A percentile compares a stretch with the other conserved stretches of the same genome.
These are phyloP conservation scores for Apiotrichum gamsii DNA, from an alignment of 1,284 basidiomycete species.

Conservation along the genomic window DNA sequence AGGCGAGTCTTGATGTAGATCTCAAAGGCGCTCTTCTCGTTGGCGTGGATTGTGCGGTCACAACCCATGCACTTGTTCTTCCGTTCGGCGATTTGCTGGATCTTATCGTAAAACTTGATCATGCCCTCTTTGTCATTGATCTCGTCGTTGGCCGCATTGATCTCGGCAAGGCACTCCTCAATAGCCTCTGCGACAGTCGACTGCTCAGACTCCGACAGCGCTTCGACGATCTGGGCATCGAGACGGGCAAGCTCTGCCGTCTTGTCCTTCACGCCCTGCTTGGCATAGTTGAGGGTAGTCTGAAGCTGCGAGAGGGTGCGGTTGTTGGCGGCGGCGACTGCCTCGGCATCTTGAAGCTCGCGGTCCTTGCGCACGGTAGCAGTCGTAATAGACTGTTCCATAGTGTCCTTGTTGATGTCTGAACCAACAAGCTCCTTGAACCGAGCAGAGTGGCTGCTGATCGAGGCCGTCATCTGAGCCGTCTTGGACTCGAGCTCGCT, in stretches of 20 bases:
- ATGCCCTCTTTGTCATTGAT: constrained; percentile 12
- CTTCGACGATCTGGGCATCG: constrained; percentile 54
- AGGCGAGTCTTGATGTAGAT: constrained; percentile 54
- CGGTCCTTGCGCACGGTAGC: constrained; percentile 61
- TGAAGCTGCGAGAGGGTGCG: constrained; percentile 59
- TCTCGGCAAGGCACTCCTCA: constrained; percentile 53
- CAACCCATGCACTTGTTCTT: constrained; percentile 72
- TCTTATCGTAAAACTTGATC: constrained; percentile 55
- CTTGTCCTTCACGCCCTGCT: constrained; percentile 59
- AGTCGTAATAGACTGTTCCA: constrained; percentile 65
- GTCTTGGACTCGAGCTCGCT: constrained; percentile 61
- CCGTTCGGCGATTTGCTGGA: constrained; percentile 59
- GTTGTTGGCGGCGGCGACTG: constrained; percentile 52
- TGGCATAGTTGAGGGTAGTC: constrained; percentile 56
- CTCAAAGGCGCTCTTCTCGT: constrained; percentile 62
- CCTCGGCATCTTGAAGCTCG: constrained; percentile 57
- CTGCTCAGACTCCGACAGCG: constrained; percentile 47
- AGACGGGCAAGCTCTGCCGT: constrained; percentile 61
- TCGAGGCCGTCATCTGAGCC: constrained; percentile 60
- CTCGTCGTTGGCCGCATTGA: constrained; percentile 52
- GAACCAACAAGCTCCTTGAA: constrained; percentile 60
- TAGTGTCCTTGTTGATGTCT: constrained; percentile 57
- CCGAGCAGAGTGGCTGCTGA: constrained; percentile 57
- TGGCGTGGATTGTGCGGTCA: constrained; percentile 59
- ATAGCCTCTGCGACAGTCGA: constrained; percentile 56